These are phyloP conservation scores for Phialophora verrucosa DNA, from an alignment of 2,329 filamentous ascomycete genomes.

Conservation along the genomic window DNA sequence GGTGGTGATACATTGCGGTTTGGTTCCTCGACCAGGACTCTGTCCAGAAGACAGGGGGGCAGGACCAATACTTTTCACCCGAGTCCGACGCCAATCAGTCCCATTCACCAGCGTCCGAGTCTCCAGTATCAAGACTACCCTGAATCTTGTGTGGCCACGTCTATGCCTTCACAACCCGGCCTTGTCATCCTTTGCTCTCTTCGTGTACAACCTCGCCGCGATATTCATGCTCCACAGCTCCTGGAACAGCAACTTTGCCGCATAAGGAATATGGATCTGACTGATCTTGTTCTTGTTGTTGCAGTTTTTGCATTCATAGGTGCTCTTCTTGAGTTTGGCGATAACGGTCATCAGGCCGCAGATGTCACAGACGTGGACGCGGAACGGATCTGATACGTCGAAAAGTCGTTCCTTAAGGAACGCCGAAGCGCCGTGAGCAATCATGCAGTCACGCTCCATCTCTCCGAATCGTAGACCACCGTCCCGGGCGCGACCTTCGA, in stretches of 20 bases:
- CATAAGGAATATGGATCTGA: constrained; percentile 96
- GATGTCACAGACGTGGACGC: constrained; percentile 97
- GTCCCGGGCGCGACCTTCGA: constrained; percentile 96
- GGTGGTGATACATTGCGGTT: neutral
- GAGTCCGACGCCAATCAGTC: neutral
- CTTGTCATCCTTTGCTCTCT: constrained; percentile 44
- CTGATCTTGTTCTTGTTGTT: constrained; percentile 99
- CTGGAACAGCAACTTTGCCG: constrained; percentile 97
- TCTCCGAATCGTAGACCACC: constrained; percentile 99
- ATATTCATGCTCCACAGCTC: constrained; percentile 99
- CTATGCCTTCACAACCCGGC: neutral
- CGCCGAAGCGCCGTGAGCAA: constrained; percentile 95
- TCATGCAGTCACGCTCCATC: constrained; percentile 99
- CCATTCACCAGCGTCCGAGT: neutral
- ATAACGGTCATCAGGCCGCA: constrained; percentile 99
- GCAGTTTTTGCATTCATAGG: constrained; percentile 95
- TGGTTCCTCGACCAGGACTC: neutral
- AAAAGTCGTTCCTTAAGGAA: constrained; percentile 98
- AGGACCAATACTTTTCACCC: neutral
- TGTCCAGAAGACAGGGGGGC: neutral
- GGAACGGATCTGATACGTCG: constrained; percentile 96
- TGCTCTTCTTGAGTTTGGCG: constrained; percentile 92
- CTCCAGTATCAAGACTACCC: neutral
- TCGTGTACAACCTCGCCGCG: constrained; percentile 94
- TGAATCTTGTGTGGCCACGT: neutral